Percentiles rank a stretch among this genome's conserved stretches.
These are phyloP conservation scores for Umbelopsis vinacea DNA, from an alignment of 192 early-diverging fungal genomes.

Conservation along the genomic window DNA sequence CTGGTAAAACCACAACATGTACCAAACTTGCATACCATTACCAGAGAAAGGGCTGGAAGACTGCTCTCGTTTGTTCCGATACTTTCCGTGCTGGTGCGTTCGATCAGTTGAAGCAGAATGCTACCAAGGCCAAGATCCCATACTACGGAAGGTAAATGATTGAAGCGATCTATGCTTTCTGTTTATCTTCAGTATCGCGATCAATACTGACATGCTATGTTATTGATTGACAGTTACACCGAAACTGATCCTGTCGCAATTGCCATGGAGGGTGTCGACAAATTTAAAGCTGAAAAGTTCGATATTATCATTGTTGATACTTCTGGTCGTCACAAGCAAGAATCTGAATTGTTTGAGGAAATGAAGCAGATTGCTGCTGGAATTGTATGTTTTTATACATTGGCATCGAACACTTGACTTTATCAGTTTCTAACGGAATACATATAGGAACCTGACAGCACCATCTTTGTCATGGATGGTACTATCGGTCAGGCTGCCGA, in stretches of 20 bases:
- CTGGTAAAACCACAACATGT: constrained; percentile 96
- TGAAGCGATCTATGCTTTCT: not conserved
- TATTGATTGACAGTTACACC: constrained; percentile 65
- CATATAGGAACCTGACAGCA: constrained; percentile 77
- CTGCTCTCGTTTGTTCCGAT: constrained; percentile 90
- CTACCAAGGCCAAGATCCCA: constrained; percentile 96
- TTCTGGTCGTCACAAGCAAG: constrained; percentile 94
- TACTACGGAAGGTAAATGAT: constrained; percentile 79
- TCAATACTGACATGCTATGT: not conserved
- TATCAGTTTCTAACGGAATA: not conserved
- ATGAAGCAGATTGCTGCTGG: constrained; percentile 93
- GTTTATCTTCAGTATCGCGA: not conserved
- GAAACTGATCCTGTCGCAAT: constrained; percentile 93
- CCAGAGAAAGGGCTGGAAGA: constrained; percentile 94
- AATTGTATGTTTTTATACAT: constrained; percentile 50
- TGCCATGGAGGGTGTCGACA: constrained; percentile 89
- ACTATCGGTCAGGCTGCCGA: constrained; percentile 98
- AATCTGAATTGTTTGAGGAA: constrained; percentile 92
- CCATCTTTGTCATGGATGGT: constrained; percentile 98
- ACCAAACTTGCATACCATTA: constrained; percentile 94
- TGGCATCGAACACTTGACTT: not conserved
- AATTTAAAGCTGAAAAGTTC: constrained; percentile 92
- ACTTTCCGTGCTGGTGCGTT: constrained; percentile 98
- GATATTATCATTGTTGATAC: constrained; percentile 99
- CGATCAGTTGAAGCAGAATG: constrained; percentile 98